These are phyloP conservation scores for Lathyrus tuberosus DNA, from an alignment of 306 rosid genomes.

Conservation along the genomic window DNA sequence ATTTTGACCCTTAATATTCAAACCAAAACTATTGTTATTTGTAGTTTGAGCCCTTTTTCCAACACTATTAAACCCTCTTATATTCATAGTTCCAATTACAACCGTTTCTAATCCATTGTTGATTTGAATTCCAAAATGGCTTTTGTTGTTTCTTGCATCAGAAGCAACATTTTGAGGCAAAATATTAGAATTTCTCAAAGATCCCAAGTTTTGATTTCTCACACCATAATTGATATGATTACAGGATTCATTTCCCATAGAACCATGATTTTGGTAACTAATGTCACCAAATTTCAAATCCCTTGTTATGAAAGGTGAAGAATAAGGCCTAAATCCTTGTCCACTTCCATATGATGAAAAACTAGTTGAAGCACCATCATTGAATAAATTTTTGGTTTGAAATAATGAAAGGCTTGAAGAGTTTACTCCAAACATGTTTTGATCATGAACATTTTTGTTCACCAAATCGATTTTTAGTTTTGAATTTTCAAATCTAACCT, in stretches of 20 bases:
- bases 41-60: not conserved
- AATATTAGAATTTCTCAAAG: not conserved
- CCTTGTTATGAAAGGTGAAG: conserved; percentile 3
- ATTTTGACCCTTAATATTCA: conserved; percentile 5
- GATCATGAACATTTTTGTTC: not conserved
- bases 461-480: not conserved
- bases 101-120: conserved; percentile 26
- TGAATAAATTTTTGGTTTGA: not conserved
- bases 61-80: not conserved
- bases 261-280: not conserved
- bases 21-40: not conserved
- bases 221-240: not conserved
- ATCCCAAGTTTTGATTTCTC: not conserved
- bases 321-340: conserved; percentile 16
- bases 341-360: conserved; percentile 16
- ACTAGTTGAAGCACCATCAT: not conserved
- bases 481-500: conserved; percentile 20
- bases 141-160: not conserved
- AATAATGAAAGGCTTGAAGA: not conserved
- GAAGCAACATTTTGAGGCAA: not conserved
- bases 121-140: conserved; percentile 26
- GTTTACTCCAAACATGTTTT: conserved; percentile 2
- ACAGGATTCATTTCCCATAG: not conserved
- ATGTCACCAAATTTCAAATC: not conserved
- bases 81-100: not conserved